Conservation (phyloP, 2,329 filamentous ascomycete genomes). For the Phialophora chinensis region DNA sequence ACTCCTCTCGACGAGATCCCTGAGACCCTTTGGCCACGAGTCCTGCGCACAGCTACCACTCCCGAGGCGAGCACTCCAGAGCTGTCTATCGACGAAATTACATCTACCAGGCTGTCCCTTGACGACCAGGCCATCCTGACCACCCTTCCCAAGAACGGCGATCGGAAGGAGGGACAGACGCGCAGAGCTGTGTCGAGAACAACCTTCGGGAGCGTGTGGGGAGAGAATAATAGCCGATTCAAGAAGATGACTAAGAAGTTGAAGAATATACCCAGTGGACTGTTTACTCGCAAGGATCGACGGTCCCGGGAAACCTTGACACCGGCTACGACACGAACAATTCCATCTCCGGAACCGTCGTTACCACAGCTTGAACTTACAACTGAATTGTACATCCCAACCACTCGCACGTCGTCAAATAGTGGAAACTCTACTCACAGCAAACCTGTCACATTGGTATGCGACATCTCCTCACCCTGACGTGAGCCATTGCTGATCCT, state of each 20-base stretch:
- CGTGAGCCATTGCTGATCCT: background rate
- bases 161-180: conserved; percentile 15
- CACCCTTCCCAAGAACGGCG: conserved; percentile 13
- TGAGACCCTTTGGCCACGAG: conserved; percentile 28
- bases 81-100: conserved; percentile 36
- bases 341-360: conserved; percentile 2
- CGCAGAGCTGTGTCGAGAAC: conserved; percentile 9
- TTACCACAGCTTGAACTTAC: conserved; percentile 21
- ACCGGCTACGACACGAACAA: background rate
- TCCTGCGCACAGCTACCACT: conserved; percentile 32
- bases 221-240: conserved; percentile 22
- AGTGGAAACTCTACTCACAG: background rate
- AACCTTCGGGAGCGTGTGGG: conserved; percentile 19
- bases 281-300: conserved; percentile 23
- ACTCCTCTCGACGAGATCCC: conserved; percentile 36
- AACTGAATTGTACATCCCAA: conserved; percentile 19
- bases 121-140: conserved; percentile 33
- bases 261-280: conserved; percentile 22
- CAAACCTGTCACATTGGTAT: background rate
- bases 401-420: conserved; percentile 3
- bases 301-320: conserved; percentile 1
- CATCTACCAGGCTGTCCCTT: conserved; percentile 31
- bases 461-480: background rate
- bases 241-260: conserved; percentile 28
- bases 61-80: conserved; percentile 29